phyloP scores from a whole-genome alignment of 1,139 yeast species.

The Zygosaccharomyces sapae region DNA sequence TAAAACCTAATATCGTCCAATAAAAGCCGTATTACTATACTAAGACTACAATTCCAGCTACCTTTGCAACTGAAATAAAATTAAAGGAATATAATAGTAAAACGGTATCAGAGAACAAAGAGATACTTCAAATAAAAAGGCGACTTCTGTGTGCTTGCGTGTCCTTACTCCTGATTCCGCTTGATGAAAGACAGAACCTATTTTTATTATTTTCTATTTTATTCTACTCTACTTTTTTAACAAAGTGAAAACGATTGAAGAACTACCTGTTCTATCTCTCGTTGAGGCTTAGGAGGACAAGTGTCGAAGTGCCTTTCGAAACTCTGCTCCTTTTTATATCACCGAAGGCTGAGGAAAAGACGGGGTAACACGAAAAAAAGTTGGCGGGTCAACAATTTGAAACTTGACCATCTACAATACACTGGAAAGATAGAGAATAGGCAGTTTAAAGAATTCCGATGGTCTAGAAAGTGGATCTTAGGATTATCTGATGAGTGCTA shows the following conservation, averaged over 20 bases:
- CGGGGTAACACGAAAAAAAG: not conserved
- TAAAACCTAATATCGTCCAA: not conserved
- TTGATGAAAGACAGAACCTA: not conserved
- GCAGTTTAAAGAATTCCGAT: not conserved
- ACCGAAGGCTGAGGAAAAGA: not conserved
- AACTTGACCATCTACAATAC: not conserved
- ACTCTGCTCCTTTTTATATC: not conserved
- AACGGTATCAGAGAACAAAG: constrained; percentile 6
- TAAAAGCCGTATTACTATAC: constrained; percentile 7
- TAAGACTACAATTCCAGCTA: constrained; percentile 7
- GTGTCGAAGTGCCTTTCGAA: not conserved
- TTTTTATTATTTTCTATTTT: not conserved
- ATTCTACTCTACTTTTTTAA: not conserved
- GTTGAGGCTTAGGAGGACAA: not conserved
- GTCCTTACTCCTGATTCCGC: constrained; percentile 1
- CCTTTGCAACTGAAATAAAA: constrained; percentile 2
- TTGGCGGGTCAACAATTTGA: constrained; percentile 1
- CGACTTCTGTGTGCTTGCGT: not conserved
- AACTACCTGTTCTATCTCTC: not conserved
- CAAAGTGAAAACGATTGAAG: not conserved
- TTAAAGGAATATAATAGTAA: not conserved
- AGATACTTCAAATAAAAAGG: constrained; percentile 2
- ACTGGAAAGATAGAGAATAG: not conserved
- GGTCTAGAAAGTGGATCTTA: not conserved
- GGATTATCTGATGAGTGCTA: constrained; percentile 51